A percentile compares a stretch with the other conserved stretches of the same genome.
phyloP scores from a whole-genome alignment of 192 early-diverging fungal species.

The Dissophora ornata region DNA sequence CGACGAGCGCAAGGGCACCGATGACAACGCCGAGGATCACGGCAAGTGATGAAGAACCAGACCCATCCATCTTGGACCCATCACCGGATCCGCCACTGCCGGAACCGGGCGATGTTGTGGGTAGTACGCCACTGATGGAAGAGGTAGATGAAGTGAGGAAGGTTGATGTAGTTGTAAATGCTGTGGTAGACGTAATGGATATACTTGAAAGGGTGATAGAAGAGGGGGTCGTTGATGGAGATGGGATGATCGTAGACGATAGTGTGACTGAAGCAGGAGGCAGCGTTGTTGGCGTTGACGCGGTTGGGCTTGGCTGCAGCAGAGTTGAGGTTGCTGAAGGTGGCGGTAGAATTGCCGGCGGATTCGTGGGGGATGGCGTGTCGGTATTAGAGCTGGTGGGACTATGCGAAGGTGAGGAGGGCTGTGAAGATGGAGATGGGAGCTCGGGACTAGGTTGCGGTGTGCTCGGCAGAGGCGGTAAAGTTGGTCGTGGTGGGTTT shows the following conservation, averaged over 20 bases:
- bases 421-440: no score
- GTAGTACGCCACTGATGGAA: not conserved
- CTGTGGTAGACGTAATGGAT: not conserved
- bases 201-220: not conserved
- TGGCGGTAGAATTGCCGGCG: no score
- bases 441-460: no score
- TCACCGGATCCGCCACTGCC: no score
- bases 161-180: not conserved
- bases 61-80: slow-evolving; percentile 13
- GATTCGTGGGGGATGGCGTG: no score
- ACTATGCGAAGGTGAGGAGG: no score
- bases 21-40: slow-evolving; percentile 20
- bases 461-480: no score
- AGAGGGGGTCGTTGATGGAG: not conserved
- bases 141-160: not conserved
- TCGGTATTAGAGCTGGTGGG: no score
- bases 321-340: no score
- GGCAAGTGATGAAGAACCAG: not conserved
- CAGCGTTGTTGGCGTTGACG: not conserved
- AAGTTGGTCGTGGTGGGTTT: no score
- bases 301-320: no score
- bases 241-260: not conserved
- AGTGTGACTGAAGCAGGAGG: not conserved
- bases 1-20: slow-evolving; percentile 22
- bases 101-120: not conserved